Conservation (phyloP, 164 flowering plant species). For the Umbellularia californica region DNA sequence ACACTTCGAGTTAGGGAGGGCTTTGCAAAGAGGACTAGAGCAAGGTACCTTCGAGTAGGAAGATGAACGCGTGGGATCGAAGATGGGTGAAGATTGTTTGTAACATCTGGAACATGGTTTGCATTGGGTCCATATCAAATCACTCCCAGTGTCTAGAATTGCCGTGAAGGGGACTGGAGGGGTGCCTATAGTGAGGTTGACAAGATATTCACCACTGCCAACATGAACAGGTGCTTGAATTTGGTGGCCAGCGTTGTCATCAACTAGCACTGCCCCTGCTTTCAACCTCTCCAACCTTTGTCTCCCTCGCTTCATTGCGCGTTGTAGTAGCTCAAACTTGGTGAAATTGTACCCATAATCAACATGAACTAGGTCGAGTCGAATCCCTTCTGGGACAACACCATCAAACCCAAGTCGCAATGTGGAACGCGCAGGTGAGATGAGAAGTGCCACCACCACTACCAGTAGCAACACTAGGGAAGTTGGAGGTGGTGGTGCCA, state of each 20-base stretch:
- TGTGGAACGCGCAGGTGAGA: slow-evolving; percentile 18
- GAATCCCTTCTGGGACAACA: slow-evolving; percentile 32
- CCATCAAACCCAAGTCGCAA: slow-evolving; percentile 14
- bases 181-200: slow-evolving; percentile 59
- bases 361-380: slow-evolving; percentile 42
- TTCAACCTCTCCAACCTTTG: slow-evolving; percentile 36
- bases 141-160: slow-evolving; percentile 82
- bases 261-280: slow-evolving; percentile 12
- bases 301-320: slow-evolving; percentile 43
- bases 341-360: slow-evolving; percentile 49
- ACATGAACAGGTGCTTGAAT: neutral
- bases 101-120: slow-evolving; percentile 59
- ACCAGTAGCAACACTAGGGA: neutral
- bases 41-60: slow-evolving; percentile 55
- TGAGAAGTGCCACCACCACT: neutral
- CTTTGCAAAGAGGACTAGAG: slow-evolving; percentile 36
- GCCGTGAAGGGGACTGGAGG: slow-evolving; percentile 49
- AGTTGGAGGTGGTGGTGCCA: neutral
- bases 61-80: slow-evolving; percentile 56
- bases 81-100: slow-evolving; percentile 51
- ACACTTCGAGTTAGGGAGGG: slow-evolving; percentile 42
- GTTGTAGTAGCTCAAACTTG: slow-evolving; percentile 41
- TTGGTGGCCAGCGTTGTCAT: slow-evolving; percentile 6
- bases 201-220: slow-evolving; percentile 55
- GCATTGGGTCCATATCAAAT: slow-evolving; percentile 83